These are phyloP conservation scores for Coniochaeta sp. DNA, from an alignment of 2,329 filamentous ascomycete genomes.

Conservation along the genomic window DNA sequence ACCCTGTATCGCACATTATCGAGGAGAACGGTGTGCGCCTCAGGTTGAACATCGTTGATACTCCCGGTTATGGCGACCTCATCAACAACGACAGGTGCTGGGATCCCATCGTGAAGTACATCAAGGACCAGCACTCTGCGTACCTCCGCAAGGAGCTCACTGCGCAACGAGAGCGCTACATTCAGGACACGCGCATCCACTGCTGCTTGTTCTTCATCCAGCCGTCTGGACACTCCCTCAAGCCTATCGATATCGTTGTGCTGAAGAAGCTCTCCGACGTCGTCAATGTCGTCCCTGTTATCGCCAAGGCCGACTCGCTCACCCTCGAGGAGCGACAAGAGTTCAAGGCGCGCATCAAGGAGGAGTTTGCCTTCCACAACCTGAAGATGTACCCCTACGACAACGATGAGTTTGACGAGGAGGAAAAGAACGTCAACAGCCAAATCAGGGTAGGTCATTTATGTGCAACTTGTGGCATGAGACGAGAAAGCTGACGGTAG, in stretches of 20 bases:
- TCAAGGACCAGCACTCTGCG: slow-evolving; percentile 99
- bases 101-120: slow-evolving; percentile 99
- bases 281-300: slow-evolving; percentile 97
- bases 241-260: slow-evolving; percentile 98
- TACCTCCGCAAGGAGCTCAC: slow-evolving; percentile 99
- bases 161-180: slow-evolving; percentile 97
- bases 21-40: slow-evolving; percentile 99
- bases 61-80: slow-evolving; percentile 93
- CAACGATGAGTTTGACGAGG: slow-evolving; percentile 96
- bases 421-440: slow-evolving; percentile 87
- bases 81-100: slow-evolving; percentile 99
- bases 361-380: slow-evolving; percentile 99
- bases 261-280: slow-evolving; percentile 99
- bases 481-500: neutral
- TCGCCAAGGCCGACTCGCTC: slow-evolving; percentile 94
- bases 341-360: slow-evolving; percentile 99
- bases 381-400: slow-evolving; percentile 99
- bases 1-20: slow-evolving; percentile 96
- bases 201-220: slow-evolving; percentile 99
- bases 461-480: neutral
- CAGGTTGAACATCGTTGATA: slow-evolving; percentile 97
- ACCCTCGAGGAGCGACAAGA: slow-evolving; percentile 91
- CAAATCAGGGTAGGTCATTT: slow-evolving; percentile 77
- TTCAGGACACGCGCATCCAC: slow-evolving; percentile 98
- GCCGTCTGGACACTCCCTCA: slow-evolving; percentile 93